A percentile compares a stretch with the other conserved stretches of the same genome.
Evolutionary conservation across 179 eudicot species (phyloP).

Genomic region (Amaranthus tricolor): DNA sequence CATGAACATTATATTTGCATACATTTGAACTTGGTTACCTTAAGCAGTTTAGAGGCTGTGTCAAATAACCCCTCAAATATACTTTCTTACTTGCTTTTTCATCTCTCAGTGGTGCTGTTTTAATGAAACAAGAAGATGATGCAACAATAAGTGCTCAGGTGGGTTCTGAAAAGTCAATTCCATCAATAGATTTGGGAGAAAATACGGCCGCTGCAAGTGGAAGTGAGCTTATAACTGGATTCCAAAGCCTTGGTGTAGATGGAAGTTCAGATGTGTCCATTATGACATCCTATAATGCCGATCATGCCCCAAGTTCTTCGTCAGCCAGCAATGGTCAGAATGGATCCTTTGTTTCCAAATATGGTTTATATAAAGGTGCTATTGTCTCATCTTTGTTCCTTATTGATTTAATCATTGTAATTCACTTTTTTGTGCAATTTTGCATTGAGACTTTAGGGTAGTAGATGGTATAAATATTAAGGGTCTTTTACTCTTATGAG

Average conservation of each 20-base stretch:
- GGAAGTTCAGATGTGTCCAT: conserved; percentile 27
- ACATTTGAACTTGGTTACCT: neutral
- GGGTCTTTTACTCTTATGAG: neutral
- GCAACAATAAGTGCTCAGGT: conserved; percentile 20
- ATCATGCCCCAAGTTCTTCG: conserved; percentile 32
- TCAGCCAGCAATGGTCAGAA: conserved; percentile 29
- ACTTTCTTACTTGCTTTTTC: conserved; percentile 15
- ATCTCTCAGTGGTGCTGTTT: conserved; percentile 42
- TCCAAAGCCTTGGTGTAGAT: conserved; percentile 27
- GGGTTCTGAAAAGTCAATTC: conserved; percentile 29
- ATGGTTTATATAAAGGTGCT: conserved; percentile 35
- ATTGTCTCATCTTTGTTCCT: conserved; percentile 7
- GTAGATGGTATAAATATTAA: neutral
- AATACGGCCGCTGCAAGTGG: conserved; percentile 20
- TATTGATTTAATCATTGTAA: neutral
- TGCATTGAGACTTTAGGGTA: neutral
- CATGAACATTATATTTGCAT: neutral
- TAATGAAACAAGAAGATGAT: conserved; percentile 31
- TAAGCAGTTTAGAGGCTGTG: neutral
- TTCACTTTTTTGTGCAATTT: neutral
- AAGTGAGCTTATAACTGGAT: conserved; percentile 28
- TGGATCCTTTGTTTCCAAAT: conserved; percentile 22
- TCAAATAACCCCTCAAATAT: neutral
- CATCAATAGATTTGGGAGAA: conserved; percentile 26
- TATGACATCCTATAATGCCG: conserved; percentile 16